Base-by-base conservation (phyloP, 805 yeast genomes). In the Komagataella mondaviorum region DNA sequence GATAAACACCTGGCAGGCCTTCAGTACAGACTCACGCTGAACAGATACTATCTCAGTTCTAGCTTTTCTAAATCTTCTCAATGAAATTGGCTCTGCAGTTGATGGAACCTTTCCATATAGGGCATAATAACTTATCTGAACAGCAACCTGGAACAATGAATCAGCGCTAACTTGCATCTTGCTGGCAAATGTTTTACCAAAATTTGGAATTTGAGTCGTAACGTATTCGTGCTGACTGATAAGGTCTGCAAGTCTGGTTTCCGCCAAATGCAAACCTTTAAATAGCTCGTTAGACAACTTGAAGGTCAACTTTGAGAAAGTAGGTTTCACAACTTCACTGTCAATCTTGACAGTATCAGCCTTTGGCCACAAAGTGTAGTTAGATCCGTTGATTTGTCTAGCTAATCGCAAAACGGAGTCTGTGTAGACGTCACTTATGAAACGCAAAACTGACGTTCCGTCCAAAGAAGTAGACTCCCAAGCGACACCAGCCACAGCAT, bases 41-140 rank as follows among this genome's bases (percentile, higher is more conserved):
- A 84, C 71, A 22, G 85, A 78, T 46, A 84, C 71, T 20, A 84
- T 72, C 55, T 84, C 88, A 0, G 89, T 82, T 57, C 95, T 73
- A 4, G 89, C 73, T 60, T 81, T 81, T 54, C 71, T 71, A 63
- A 83, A 85, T 53, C 72, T 72, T 54, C 95, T 70, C 1, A 90
- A 85, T 4, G 89, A 80, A 23, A 78, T 75, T 3, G 83, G 83
- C 53, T 68, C 71, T 51, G 61, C 55, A 3, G 71, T 54, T 5
- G 70, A 59, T 12, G 65, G 61, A 44, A 74, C 58, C 53, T 69
- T 71, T 2, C 83, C 83, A 55, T 78, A 78, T 47, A 78, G 62
- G 0, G 83, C 77, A 60, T 75, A 77, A 59, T 76, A 68, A 3
- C 81, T 70, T 18, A 78, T 70, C 58, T 78, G 83, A 54, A 78